A percentile compares a stretch with the other conserved stretches of the same genome.
Conservation (phyloP, 768 basidiomycete genomes). For the Trametes cinnabarina region DNA sequence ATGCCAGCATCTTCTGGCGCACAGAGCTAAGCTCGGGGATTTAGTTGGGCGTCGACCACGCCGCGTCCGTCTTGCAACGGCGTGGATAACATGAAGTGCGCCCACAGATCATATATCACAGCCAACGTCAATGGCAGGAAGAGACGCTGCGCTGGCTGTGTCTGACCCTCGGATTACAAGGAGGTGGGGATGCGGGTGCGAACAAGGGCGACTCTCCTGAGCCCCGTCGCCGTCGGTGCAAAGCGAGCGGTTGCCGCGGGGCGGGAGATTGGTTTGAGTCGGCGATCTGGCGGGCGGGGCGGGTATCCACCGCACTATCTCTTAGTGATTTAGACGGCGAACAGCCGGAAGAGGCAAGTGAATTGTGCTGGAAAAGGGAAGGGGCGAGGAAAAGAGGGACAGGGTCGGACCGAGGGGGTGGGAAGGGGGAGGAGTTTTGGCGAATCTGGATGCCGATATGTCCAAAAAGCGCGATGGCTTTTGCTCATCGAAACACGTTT, state of each 20-base stretch:
- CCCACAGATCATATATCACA: constrained; percentile 17
- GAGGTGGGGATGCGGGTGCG: not conserved
- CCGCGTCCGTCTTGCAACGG: constrained; percentile 8
- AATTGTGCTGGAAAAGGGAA: constrained; percentile 4
- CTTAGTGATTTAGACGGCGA: constrained; percentile 3
- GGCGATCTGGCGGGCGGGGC: constrained; percentile 12
- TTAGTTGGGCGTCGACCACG: constrained; percentile 10
- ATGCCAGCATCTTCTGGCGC: not conserved
- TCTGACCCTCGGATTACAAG: too few relatives aligned
- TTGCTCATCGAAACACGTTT: constrained; percentile 73
- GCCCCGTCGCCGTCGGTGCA: constrained; percentile 12
- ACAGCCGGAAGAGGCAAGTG: not conserved
- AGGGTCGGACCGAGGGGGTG: constrained; percentile 8
- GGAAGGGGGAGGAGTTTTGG: too few relatives aligned
- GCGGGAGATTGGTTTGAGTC: constrained; percentile 20
- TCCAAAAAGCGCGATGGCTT: constrained; percentile 36
- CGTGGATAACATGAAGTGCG: constrained; percentile 12
- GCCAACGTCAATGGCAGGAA: constrained; percentile 6
- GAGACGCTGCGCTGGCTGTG: not conserved
- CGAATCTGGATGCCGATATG: constrained; percentile 30
- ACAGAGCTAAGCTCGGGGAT: constrained; percentile 4
- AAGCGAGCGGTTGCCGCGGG: constrained; percentile 15
- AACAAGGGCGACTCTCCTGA: not conserved
- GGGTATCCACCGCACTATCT: constrained; percentile 10
- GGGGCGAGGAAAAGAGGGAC: constrained; percentile 5